These are phyloP conservation scores for Macrocybe gigantea DNA, from an alignment of 768 basidiomycete genomes.

Conservation along the genomic window DNA sequence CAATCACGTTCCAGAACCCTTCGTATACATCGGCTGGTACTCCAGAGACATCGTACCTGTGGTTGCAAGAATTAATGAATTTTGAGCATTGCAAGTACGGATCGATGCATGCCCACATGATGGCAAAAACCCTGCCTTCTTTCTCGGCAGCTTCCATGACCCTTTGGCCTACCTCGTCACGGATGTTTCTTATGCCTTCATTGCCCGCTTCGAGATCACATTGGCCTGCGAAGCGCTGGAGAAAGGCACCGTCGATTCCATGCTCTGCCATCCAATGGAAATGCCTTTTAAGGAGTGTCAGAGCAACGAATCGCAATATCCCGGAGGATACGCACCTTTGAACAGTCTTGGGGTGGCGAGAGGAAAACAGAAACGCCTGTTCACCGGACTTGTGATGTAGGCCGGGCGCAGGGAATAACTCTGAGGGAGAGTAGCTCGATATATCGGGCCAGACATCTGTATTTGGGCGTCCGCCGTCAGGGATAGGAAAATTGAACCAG, in stretches of 20 bases:
- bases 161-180: slow-evolving; percentile 67
- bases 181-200: slow-evolving; percentile 51
- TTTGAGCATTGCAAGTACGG: slow-evolving; percentile 1
- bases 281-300: slow-evolving; percentile 33
- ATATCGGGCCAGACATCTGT: slow-evolving; percentile 80
- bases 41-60: slow-evolving; percentile 80
- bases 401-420: slow-evolving; percentile 67
- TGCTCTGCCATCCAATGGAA: slow-evolving; percentile 84
- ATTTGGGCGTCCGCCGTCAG: slow-evolving; percentile 64
- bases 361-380: slow-evolving; percentile 71
- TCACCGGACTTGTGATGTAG: slow-evolving; percentile 50
- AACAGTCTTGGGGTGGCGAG: slow-evolving; percentile 70
- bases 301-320: background rate
- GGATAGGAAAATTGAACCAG: slow-evolving; percentile 70
- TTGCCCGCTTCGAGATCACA: slow-evolving; percentile 52
- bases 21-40: slow-evolving; percentile 66
- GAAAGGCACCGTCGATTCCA: slow-evolving; percentile 74
- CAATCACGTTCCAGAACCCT: slow-evolving; percentile 67
- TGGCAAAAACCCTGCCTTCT: slow-evolving; percentile 76
- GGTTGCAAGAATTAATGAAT: slow-evolving; percentile 2
- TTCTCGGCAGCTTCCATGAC: slow-evolving; percentile 75
- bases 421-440: slow-evolving; percentile 62
- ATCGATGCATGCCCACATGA: slow-evolving; percentile 53
- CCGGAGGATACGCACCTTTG: slow-evolving; percentile 33
- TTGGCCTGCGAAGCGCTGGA: slow-evolving; percentile 73